These are phyloP conservation scores for Lasiodiplodia theobromae DNA, from an alignment of 2,329 filamentous ascomycete species.

Conservation along the genomic window DNA sequence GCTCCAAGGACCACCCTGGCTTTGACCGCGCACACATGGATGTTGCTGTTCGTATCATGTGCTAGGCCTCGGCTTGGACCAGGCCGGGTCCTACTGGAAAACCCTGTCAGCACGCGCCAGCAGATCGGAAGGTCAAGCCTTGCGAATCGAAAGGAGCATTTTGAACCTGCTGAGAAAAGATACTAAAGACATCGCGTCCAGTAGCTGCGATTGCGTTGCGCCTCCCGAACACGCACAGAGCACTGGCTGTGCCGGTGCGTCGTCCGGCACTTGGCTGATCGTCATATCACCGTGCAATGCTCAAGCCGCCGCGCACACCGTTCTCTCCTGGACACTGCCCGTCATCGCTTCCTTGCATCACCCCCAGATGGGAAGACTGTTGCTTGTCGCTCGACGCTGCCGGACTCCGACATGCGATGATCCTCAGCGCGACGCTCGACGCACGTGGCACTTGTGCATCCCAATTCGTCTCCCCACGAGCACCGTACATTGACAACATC, in stretches of 20 bases:
- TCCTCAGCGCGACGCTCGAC: constrained; percentile 1
- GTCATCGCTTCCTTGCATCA: constrained; percentile 25
- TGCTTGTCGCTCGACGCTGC: constrained; percentile 3
- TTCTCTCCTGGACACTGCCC: constrained; percentile 1
- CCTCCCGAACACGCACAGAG: constrained; percentile 14
- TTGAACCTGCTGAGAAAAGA: constrained; percentile 16
- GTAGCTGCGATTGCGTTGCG: neutral
- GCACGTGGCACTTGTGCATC: constrained; percentile 18
- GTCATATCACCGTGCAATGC: constrained; percentile 13
- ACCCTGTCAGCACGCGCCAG: neutral
- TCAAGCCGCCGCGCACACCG: constrained; percentile 12
- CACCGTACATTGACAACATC: neutral
- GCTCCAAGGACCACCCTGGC: constrained; percentile 24
- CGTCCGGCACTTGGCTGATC: constrained; percentile 21
- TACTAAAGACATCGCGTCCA: neutral
- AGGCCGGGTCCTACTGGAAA: neutral
- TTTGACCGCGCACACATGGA: neutral
- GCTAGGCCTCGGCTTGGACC: constrained; percentile 1
- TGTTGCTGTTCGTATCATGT: neutral
- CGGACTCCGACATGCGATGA: constrained; percentile 7
- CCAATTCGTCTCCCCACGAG: neutral
- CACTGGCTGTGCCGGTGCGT: constrained; percentile 9
- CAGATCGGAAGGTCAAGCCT: constrained; percentile 4
- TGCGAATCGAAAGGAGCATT: constrained; percentile 12
- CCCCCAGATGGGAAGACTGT: constrained; percentile 1